These are phyloP conservation scores for Chytriomyces confervae DNA, from an alignment of 192 early-diverging fungal genomes.

Conservation along the genomic window DNA sequence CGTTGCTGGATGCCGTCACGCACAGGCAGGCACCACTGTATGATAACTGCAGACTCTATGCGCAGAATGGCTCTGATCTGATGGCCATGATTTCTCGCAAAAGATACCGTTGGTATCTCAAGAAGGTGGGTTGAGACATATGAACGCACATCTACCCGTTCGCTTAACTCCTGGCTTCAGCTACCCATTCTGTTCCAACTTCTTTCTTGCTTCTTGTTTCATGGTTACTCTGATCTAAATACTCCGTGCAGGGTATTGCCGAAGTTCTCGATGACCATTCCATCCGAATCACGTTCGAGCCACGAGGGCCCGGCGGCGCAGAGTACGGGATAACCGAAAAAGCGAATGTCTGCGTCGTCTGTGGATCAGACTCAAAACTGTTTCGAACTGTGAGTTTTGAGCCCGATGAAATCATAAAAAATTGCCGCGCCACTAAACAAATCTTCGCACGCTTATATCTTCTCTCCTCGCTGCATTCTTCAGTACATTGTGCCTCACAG, in stretches of 20 bases:
- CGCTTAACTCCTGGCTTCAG: too few species aligned
- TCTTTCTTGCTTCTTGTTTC: too few species aligned
- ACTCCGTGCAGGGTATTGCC: background rate
- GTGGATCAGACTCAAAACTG: background rate
- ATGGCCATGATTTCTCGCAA: conserved; percentile 25
- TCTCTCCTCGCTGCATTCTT: too few species aligned
- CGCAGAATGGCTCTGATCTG: conserved; percentile 2
- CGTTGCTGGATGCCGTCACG: conserved; percentile 17
- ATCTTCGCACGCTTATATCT: too few species aligned
- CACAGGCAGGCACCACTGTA: background rate
- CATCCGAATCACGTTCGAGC: conserved; percentile 6
- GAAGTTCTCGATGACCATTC: conserved; percentile 7
- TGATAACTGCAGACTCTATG: background rate
- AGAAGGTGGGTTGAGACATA: conserved; percentile 1
- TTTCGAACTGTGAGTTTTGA: background rate
- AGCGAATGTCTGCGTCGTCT: conserved; percentile 8
- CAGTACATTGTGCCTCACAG: conserved; percentile 16
- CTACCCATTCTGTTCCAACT: too few species aligned
- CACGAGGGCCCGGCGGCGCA: conserved; percentile 10
- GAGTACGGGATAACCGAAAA: conserved; percentile 23
- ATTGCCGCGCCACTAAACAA: too few species aligned
- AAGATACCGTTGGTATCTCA: conserved; percentile 6
- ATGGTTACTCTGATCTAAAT: too few species aligned
- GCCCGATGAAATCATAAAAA: too few species aligned
- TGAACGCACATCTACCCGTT: too few species aligned